Conservation (phyloP, 2,329 filamentous ascomycete genomes). For the Talaromyces verruculosus region DNA sequence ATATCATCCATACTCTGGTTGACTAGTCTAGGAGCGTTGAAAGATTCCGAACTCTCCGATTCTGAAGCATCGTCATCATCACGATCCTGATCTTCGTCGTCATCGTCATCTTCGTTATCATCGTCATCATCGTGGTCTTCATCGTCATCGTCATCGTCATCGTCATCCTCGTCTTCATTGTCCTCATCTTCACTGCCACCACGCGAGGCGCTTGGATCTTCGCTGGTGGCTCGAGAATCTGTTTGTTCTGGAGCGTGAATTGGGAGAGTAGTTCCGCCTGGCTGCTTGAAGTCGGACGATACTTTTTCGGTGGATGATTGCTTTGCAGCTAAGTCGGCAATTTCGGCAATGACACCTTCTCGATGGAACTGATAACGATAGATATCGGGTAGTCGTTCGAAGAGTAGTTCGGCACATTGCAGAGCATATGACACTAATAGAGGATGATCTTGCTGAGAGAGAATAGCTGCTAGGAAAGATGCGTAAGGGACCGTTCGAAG, state of each 20-base stretch:
- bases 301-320: conserved; percentile 32
- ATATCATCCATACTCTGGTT: conserved; percentile 45
- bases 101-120: conserved; percentile 35
- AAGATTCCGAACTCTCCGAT: conserved; percentile 66
- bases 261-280: conserved; percentile 26
- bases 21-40: conserved; percentile 43
- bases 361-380: conserved; percentile 97
- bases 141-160: conserved; percentile 23
- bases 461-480: conserved; percentile 89
- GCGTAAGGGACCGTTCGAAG: conserved; percentile 88
- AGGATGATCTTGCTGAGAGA: conserved; percentile 92
- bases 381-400: conserved; percentile 78
- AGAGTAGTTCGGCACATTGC: conserved; percentile 83
- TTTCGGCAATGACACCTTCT: conserved; percentile 91
- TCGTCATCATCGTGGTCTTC: conserved; percentile 40
- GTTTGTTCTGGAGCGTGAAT: conserved; percentile 22
- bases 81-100: conserved; percentile 49
- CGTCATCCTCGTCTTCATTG: conserved; percentile 28
- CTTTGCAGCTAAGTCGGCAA: conserved; percentile 70
- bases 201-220: conserved; percentile 18
- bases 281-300: conserved; percentile 21
- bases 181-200: conserved; percentile 38
- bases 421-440: conserved; percentile 82
- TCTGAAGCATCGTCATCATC: conserved; percentile 58
- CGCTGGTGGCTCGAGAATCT: conserved; percentile 19